Base-by-base conservation (phyloP, 2,329 filamentous ascomycete species). In the Hortaea werneckii region DNA sequence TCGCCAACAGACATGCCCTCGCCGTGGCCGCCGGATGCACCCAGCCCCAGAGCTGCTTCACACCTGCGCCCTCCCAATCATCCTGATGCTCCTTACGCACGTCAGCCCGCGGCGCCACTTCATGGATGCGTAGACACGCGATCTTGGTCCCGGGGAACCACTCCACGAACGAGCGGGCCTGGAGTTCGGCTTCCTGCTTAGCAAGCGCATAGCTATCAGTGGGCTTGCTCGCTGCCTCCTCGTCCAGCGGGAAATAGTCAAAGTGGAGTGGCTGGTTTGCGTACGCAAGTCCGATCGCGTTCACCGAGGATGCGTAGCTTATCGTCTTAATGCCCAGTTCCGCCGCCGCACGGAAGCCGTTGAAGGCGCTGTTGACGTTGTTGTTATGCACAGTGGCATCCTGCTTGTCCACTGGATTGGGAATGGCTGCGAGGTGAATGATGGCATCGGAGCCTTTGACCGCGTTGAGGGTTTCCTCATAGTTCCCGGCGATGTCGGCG, bases 141-240 rank as follows among this genome's bases (percentile, higher is more conserved):
- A 67, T 61, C 44, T 62, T 66, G 52, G 61, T 64, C 2, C 63
- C 65, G 0, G 63, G 66, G 42, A 60, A 67, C 64, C 65, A 67
- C 29, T 61, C 50, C 2, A 54, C 58, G 30, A 67, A 66, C 0
- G 60, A 52, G n/a, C 45, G 48, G 5, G 60, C 64, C 47, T 67
- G 62, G 5, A 54, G 45, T 48, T 66, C 65, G 3, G 63, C 55
- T 49, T 66, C 63, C 6, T 58, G 49, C 46, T 67, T 67, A n/a
- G 61, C 62, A 2, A 67, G 54, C 4, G 63, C 62, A 42, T 67
- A 66, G 0, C 60, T 44, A 44, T 66, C 66, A 1, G 62, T 67
- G 5, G 65, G 64, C 10, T 53, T 54, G 10, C 49, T 49, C 1
- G 60, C 57, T 20, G 58, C 58, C 6, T 64, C 58, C 53, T 68